Evolutionary conservation across 768 basidiomycete genomes (phyloP).

Genomic region (Collybia nuda): DNA sequence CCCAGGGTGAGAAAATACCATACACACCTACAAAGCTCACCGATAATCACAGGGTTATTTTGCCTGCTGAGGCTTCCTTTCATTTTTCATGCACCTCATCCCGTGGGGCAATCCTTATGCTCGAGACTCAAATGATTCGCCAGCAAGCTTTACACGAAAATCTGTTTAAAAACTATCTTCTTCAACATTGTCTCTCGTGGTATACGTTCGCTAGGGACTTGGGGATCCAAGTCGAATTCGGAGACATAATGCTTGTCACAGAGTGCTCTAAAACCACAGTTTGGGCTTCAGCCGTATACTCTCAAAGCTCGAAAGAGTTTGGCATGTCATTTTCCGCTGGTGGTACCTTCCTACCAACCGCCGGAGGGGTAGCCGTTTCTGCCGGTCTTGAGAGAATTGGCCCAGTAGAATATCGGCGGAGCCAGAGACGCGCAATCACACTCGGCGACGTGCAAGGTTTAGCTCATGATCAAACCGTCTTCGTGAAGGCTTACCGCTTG

Average conservation of each 20-base stretch:
- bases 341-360: neutral
- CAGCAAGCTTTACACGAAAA: constrained; percentile 1
- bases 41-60: neutral
- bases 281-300: neutral
- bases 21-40: too few relatives aligned
- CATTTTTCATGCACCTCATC: constrained; percentile 4
- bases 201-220: constrained; percentile 1
- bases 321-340: neutral
- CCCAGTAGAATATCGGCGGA: constrained; percentile 1
- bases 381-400: constrained; percentile 2
- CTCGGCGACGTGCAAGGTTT: neutral
- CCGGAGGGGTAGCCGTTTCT: neutral
- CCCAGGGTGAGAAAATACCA: neutral
- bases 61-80: neutral
- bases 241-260: constrained; percentile 1
- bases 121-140: constrained; percentile 2
- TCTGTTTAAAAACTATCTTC: neutral
- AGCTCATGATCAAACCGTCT: neutral
- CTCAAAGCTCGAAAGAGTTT: neutral
- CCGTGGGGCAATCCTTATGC: neutral
- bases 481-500: constrained; percentile 1
- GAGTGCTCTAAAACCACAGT: constrained; percentile 2
- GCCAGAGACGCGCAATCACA: neutral
- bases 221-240: constrained; percentile 2
- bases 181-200: constrained; percentile 4